Evolutionary conservation across 1,284 basidiomycete genomes (phyloP).

Genomic region (Trichosporon coremiiforme): DNA sequence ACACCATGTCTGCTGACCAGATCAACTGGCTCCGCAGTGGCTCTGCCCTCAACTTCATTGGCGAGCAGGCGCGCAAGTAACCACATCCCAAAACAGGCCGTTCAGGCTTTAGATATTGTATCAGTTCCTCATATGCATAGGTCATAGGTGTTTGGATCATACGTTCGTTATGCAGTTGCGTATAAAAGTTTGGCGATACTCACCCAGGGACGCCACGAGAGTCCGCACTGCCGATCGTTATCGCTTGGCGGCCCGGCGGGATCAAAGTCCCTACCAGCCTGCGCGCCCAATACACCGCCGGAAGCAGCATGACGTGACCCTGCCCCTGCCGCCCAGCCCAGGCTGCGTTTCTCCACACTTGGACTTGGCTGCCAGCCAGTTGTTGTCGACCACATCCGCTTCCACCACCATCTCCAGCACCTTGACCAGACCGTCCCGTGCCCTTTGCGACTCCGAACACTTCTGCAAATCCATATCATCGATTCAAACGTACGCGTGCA

Average conservation of each 20-base stretch:
- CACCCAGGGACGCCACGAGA: conserved; percentile 16
- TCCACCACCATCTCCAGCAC: neutral
- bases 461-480: neutral
- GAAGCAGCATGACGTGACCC: conserved; percentile 14
- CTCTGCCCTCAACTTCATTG: conserved; percentile 73
- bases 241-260: conserved; percentile 13
- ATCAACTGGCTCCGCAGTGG: conserved; percentile 82
- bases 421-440: neutral
- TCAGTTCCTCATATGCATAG: conserved; percentile 21
- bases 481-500: neutral
- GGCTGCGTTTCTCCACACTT: conserved; percentile 1
- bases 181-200: neutral
- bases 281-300: conserved; percentile 2
- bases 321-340: neutral
- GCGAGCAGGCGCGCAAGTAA: conserved; percentile 44
- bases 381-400: conserved; percentile 7
- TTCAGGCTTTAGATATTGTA: conserved; percentile 19
- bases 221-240: neutral
- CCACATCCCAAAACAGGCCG: conserved; percentile 8
- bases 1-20: conserved; percentile 88
- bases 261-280: conserved; percentile 1
- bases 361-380: no score
- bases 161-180: neutral
- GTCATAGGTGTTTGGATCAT: conserved; percentile 12
- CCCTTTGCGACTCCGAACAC: neutral